A percentile compares a stretch with the other conserved stretches of the same genome.
These are phyloP conservation scores for Russula brevipes DNA, from an alignment of 768 basidiomycete species.

Conservation along the genomic window DNA sequence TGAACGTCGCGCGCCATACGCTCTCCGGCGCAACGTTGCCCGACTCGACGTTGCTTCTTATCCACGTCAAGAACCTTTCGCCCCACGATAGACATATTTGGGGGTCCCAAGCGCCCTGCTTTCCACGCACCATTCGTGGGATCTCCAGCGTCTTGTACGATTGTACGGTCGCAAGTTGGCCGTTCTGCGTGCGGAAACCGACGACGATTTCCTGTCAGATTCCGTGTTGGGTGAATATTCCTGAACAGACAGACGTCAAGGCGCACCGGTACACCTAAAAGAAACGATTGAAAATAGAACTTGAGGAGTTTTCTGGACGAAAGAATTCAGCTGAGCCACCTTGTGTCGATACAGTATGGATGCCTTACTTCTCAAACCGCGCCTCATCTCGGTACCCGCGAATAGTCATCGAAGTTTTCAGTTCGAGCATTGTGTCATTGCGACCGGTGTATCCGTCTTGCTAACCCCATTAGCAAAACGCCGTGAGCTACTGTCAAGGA, in stretches of 20 bases:
- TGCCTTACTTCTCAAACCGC: conserved; percentile 69
- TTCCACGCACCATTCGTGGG: conserved; percentile 71
- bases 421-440: conserved; percentile 70
- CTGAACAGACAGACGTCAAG: background rate
- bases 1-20: conserved; percentile 71
- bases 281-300: conserved; percentile 88
- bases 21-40: conserved; percentile 13
- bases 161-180: conserved; percentile 59
- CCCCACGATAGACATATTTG: conserved; percentile 70
- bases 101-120: conserved; percentile 74
- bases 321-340: background rate
- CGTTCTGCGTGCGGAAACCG: conserved; percentile 79
- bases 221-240: conserved; percentile 2
- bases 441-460: conserved; percentile 56
- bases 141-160: conserved; percentile 74
- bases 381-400: conserved; percentile 56
- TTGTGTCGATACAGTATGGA: background rate
- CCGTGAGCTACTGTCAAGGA: background rate
- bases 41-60: conserved; percentile 31
- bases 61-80: conserved; percentile 51
- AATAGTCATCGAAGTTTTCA: conserved; percentile 80
- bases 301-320: conserved; percentile 77
- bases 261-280: conserved; percentile 79
- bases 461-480: background rate
- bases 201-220: conserved; percentile 72